phyloP scores from a whole-genome alignment of 768 basidiomycete species.

The Amanita polypyramis region DNA sequence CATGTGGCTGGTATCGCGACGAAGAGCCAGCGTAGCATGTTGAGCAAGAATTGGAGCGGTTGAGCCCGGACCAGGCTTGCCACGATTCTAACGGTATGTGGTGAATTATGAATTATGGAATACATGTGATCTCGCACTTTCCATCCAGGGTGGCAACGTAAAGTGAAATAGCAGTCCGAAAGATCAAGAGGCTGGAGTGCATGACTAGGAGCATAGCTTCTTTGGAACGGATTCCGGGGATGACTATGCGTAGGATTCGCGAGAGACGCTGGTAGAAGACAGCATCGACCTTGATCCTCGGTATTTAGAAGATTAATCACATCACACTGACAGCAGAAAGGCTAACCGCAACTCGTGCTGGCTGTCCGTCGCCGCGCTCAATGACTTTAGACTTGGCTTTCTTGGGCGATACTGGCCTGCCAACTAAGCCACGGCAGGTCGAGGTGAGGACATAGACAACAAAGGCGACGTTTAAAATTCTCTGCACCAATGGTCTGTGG shows the following conservation, averaged over 20 bases:
- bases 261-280: conserved; percentile 79
- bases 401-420: conserved; percentile 21
- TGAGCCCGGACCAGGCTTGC: conserved; percentile 88
- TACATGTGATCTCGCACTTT: conserved; percentile 38
- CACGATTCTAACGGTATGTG: conserved; percentile 56
- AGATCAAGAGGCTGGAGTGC: conserved; percentile 84
- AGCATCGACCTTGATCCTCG: conserved; percentile 65
- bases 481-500: conserved; percentile 67
- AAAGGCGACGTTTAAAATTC: conserved; percentile 56
- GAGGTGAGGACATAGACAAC: conserved; percentile 59
- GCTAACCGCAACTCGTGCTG: conserved; percentile 61
- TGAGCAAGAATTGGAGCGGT: conserved; percentile 65
- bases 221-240: conserved; percentile 76
- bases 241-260: conserved; percentile 74
- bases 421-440: conserved; percentile 48
- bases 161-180: conserved; percentile 83
- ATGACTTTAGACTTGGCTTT: conserved; percentile 26
- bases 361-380: conserved; percentile 20
- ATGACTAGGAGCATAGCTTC: conserved; percentile 81
- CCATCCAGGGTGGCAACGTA: conserved; percentile 95
- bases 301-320: background rate
- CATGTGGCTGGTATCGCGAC: conserved; percentile 91
- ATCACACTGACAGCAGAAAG: background rate
- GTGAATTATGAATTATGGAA: conserved; percentile 4
- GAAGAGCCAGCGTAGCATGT: conserved; percentile 83